Base-by-base conservation (phyloP, 23 red algal species). In the Gracilaria vermiculophylla region DNA sequence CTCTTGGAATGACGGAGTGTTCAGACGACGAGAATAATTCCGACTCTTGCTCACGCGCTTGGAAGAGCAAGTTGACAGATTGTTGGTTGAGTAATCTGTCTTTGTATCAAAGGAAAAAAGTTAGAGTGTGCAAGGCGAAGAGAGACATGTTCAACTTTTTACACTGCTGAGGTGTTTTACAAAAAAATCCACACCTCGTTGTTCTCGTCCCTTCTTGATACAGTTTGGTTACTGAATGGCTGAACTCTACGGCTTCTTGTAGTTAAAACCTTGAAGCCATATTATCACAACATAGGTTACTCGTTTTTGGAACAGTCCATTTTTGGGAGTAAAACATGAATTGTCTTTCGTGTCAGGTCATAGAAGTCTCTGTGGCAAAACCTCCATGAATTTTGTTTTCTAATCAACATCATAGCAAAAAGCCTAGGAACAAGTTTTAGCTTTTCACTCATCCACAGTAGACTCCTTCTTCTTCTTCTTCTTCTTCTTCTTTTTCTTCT, bases 401-500 rank as follows among this genome's bases (percentile, higher is more conserved):
- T 60, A 25, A 11, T 24, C 19, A 8, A 3, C 19, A 24, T 28
- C 14, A 28, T 28, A 60, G 5, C 55, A 55, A 55, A 19, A 14
- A 55, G 4, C 52, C 52, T 19, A 19, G 29, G 55, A 60, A 47
- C 6, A 47, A 47, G 12, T 5, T 8, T 47, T 47, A 5, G 12
- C 5, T 47, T 47, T 47, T 47, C 12, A 47, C 29, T 28, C 25
- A 24, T 60, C 55, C 23, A 29, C 55, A 7, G 5, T 29, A 24
- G 55, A 20, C 55, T 11, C 3, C 55, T 70, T 32, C 45, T 78
- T 56, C 44, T 78, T 78, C 73, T 78, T 78, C 52, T 78, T 78
- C 73, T 78, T 73, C 41, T 73, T 78, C 23, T 78, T 78, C 73
- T 78, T 78, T 19, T 78, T 78, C 31, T 78, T 78, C 73, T 48